Evolutionary conservation across 495 filamentous ascomycete species (phyloP).

Genomic region (Schizothecium vesticola): DNA sequence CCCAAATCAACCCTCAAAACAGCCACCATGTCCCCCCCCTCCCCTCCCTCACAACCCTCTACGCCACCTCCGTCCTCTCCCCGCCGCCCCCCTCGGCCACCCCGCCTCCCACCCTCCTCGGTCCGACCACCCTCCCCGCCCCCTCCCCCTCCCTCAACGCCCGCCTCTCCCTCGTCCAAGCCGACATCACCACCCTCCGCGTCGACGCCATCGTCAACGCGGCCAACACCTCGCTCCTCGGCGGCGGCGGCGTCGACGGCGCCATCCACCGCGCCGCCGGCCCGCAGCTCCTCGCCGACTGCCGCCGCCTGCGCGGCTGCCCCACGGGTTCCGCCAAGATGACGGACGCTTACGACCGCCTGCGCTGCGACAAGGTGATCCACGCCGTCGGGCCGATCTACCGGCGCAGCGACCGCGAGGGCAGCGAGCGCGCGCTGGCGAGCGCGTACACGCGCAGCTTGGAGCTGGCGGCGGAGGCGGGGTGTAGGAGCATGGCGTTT

Average conservation of each 20-base stretch:
- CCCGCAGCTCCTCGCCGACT: constrained; percentile 59
- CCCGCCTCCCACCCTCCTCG: constrained; percentile 12
- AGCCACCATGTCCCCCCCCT: constrained; percentile 32
- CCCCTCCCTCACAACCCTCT: constrained; percentile 60
- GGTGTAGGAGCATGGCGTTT: constrained; percentile 72
- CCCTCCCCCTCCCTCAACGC: constrained; percentile 60
- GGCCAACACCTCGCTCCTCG: constrained; percentile 71
- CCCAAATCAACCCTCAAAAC: constrained; percentile 1
- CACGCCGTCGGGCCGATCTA: constrained; percentile 93
- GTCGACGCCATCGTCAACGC: constrained; percentile 91
- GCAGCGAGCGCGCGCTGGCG: constrained; percentile 48
- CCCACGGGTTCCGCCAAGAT: constrained; percentile 77
- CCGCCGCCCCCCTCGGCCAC: constrained; percentile 16
- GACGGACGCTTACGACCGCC: constrained; percentile 60
- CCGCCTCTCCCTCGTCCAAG: constrained; percentile 61
- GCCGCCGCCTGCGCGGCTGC: constrained; percentile 62
- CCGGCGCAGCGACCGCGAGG: constrained; percentile 28
- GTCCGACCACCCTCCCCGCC: constrained; percentile 17
- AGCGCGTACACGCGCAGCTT: constrained; percentile 74
- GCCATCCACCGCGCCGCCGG: constrained; percentile 87
- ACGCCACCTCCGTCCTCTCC: constrained; percentile 42
- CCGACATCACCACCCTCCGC: constrained; percentile 77
- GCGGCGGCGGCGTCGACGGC: constrained; percentile 83
- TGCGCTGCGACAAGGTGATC: constrained; percentile 75
- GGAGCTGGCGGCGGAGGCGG: constrained; percentile 61